These are phyloP conservation scores for Manihot esculenta DNA, from an alignment of 441 rosid species.

Conservation along the genomic window DNA sequence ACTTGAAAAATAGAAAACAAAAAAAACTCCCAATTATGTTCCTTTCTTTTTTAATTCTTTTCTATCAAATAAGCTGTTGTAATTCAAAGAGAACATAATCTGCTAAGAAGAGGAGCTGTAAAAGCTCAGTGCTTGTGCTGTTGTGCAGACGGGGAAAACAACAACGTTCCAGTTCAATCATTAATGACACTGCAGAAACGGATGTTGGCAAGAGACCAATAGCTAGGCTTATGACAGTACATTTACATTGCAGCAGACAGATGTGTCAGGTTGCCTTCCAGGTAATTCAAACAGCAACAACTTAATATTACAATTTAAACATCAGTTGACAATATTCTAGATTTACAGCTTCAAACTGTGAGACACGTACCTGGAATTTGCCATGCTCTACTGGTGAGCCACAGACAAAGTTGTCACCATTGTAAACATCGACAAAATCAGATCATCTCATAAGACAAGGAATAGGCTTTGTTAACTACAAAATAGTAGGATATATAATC, in stretches of 20 bases:
- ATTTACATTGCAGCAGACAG: not conserved
- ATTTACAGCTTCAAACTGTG: not conserved
- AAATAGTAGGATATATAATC: not conserved
- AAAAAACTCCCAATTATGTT: too few relatives aligned
- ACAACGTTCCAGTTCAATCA: not conserved
- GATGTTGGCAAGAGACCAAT: not conserved
- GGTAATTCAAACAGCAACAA: not conserved
- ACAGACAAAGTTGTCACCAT: constrained; percentile 10
- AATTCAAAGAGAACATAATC: not conserved
- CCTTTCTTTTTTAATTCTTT: too few relatives aligned
- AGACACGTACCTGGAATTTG: constrained; percentile 10
- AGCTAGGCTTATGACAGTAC: not conserved
- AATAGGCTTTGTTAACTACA: constrained; percentile 25
- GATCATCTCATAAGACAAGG: constrained; percentile 8
- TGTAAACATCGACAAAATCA: constrained; percentile 37
- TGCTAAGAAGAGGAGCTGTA: not conserved
- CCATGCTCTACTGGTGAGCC: constrained; percentile 1
- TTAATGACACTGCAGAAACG: not conserved
- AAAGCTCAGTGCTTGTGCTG: not conserved
- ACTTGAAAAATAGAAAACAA: too few relatives aligned
- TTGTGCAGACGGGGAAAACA: not conserved
- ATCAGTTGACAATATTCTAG: not conserved
- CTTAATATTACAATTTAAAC: not conserved
- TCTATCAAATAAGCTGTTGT: not conserved
- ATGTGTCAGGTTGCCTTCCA: not conserved